These are phyloP conservation scores for Cutaneotrichosporon daszewskae DNA, from an alignment of 1,284 basidiomycete species.

Conservation along the genomic window DNA sequence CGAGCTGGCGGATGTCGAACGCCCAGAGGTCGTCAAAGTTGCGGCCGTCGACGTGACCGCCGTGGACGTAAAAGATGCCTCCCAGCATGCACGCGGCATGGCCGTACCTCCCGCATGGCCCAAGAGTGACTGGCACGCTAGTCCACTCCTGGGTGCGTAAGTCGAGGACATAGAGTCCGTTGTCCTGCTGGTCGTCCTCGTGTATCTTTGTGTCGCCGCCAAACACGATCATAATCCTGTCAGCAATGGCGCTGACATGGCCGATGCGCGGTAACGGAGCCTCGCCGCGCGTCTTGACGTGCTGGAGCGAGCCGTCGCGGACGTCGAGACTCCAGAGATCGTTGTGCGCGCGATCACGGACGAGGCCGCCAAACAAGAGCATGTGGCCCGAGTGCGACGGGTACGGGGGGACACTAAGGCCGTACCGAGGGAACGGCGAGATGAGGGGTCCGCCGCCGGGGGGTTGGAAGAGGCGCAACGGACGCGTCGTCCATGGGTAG, in stretches of 20 bases:
- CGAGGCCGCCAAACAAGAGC: constrained; percentile 94
- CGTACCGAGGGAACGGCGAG: constrained; percentile 90
- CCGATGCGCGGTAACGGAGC: constrained; percentile 86
- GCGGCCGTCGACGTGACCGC: constrained; percentile 92
- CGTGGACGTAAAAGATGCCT: constrained; percentile 89
- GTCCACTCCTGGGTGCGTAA: constrained; percentile 96
- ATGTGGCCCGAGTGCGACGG: constrained; percentile 79
- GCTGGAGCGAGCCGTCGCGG: constrained; percentile 66
- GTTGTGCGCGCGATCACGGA: constrained; percentile 83
- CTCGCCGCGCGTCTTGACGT: constrained; percentile 83
- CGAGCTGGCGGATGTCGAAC: constrained; percentile 88
- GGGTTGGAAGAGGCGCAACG: constrained; percentile 15
- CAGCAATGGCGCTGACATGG: constrained; percentile 91
- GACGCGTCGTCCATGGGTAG: constrained; percentile 26
- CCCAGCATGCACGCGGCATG: constrained; percentile 92
- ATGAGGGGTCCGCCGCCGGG: constrained; percentile 23
- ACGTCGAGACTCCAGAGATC: constrained; percentile 89
- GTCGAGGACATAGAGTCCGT: constrained; percentile 92
- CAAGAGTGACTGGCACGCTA: constrained; percentile 63
- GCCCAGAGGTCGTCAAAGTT: constrained; percentile 96
- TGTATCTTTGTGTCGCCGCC: constrained; percentile 86
- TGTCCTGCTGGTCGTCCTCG: constrained; percentile 78
- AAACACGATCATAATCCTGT: constrained; percentile 95
- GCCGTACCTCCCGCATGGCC: constrained; percentile 85
- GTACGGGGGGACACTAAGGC: constrained; percentile 85